phyloP scores from a whole-genome alignment of 768 basidiomycete species.

The Suillus brevipes region DNA sequence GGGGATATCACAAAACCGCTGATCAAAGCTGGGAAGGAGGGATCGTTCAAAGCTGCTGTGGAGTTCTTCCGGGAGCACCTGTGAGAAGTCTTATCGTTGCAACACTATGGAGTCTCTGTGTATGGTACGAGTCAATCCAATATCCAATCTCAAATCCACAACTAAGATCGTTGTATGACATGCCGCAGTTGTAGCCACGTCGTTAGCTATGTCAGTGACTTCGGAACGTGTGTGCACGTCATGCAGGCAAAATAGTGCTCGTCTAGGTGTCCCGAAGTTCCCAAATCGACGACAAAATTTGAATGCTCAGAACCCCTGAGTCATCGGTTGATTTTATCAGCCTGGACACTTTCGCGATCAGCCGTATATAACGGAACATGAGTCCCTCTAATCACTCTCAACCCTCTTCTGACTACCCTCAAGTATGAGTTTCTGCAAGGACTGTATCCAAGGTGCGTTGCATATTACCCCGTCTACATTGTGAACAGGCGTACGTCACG shows the following conservation, averaged over 20 bases:
- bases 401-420: background rate
- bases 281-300: background rate
- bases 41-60: conserved; percentile 57
- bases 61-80: conserved; percentile 49
- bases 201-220: background rate
- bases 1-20: conserved; percentile 47
- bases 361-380: background rate
- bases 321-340: background rate
- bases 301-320: background rate
- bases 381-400: background rate
- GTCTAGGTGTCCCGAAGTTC: background rate
- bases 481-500: conserved; percentile 47
- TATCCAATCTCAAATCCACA: background rate
- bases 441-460: conserved; percentile 53
- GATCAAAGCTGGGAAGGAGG: conserved; percentile 64
- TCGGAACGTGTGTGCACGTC: background rate
- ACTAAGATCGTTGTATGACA: background rate
- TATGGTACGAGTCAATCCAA: background rate
- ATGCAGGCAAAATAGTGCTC: background rate
- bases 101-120: background rate
- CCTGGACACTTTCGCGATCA: background rate
- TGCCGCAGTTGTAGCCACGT: background rate
- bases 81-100: conserved; percentile 9
- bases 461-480: background rate
- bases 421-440: conserved; percentile 52